Evolutionary conservation across 495 filamentous ascomycete genomes (phyloP), one percentile per base, ranked within the genome.

Genomic region (Penicillium ochrochloron): DNA sequence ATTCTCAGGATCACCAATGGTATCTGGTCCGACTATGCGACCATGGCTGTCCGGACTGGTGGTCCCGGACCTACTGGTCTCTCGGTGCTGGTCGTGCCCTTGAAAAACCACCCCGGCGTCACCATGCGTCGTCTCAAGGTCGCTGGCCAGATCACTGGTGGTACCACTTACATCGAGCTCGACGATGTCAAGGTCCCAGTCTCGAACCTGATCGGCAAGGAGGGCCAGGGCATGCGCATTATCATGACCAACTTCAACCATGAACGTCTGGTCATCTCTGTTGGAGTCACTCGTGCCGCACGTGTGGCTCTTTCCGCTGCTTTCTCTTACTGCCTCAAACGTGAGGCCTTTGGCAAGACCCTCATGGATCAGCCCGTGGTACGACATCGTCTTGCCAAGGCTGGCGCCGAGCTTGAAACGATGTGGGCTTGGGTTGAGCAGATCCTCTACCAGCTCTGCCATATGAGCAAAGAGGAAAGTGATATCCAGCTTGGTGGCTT

Each of bases 181-280:
- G 89, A 92, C 62, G 88, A 92, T 61, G 88, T 90, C 41, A 79
- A 82, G 60, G 89, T 93, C 5, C 90, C 89, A 5, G 82, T 86
- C 2, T 77, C 78, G 41, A 92, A 93, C 71, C 75, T 93, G 5
- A 83, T 93, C 59, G 89, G 89, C n/a, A 62, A 76, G 33, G 90
- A 93, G 68, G 88, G 88, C 50, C 78, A 81, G 60, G 90, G 90
- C 15, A 91, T 93, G 88, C 81, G 78, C 41, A 88, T 90, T 67
- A 85, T 92, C 65, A 92, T 93, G 90, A 89, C 86, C 46, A 92
- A 93, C 76, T 92, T 93, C 85, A 92, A 92, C 78, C 90, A 93
- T 67, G 90, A 93, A 76, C 85, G 90, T 0, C 76, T 93, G 2
- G 79, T 82, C 27, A 89, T 92, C 57, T 77, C 86, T 8, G 84